Base-by-base conservation (phyloP, 768 basidiomycete genomes). In the Strobilomyces dryophilus region DNA sequence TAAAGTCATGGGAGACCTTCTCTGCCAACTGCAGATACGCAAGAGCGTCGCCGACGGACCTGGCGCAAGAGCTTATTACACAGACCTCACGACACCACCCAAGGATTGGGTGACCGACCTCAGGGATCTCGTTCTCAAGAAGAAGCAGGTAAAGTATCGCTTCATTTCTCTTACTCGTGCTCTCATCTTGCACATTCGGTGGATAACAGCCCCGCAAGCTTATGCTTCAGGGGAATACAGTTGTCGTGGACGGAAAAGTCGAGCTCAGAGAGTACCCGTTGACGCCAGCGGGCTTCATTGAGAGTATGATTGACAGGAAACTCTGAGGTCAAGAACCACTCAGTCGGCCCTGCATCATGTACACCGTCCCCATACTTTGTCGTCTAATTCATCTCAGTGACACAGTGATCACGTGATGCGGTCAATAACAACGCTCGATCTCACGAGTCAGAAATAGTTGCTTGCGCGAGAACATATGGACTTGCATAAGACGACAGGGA, bases 1-100 rank as follows among this genome's bases (percentile, higher is more conserved):
- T 54, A 76, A 78, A 50, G 83, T 79, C 8, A 83, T 80, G 49
- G 90, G 88, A 45, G 83, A 85, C 64, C 79, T 94, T 14, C 76
- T 95, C 31, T 64, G 92, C 41, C 83, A 90, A 52, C 74, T 94
- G 15, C 92, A 94, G 67, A 86, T 92, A 32, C 84, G 84, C 57
- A 92, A 85, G 79, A 87, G 87, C 65, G 89, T 87, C 3, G 90
- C 90, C 20, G 90, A 92, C 65, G 90, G 87, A 43, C 69, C 81
- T 9, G 91, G 90, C 2, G 83, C 91, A n/a, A 81, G 84, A 32
- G 72, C 78, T 55, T 94, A 82, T 73, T 94, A 92, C 67, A 85
- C 79, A n/a, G 75, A 81, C 34, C 74, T 94, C 56, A 94, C 92
- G 8, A 83, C 79, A 41, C 92, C 92, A 4, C 68, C 82, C 43